Conservation (phyloP, 176 grass and related monocot genomes). For the Aechmea fasciata region DNA sequence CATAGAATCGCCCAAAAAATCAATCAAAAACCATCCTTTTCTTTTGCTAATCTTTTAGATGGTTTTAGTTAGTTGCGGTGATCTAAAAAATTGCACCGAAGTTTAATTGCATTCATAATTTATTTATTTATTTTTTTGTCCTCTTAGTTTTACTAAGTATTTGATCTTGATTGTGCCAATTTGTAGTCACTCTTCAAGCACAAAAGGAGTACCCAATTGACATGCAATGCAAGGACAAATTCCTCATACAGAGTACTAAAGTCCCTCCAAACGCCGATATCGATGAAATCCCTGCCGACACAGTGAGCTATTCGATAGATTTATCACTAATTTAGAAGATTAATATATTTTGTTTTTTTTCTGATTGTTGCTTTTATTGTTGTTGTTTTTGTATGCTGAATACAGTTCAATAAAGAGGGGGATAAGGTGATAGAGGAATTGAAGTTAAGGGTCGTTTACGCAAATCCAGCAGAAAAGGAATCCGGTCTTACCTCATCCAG, state of each 20-base stretch:
- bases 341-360: neutral
- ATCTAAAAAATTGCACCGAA: too few relatives aligned
- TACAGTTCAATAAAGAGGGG: conserved; percentile 80
- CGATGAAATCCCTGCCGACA: conserved; percentile 80
- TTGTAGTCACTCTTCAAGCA: conserved; percentile 74
- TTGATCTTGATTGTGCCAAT: conserved; percentile 10
- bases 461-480: conserved; percentile 33
- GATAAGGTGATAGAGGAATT: conserved; percentile 88
- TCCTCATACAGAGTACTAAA: conserved; percentile 93
- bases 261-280: conserved; percentile 61
- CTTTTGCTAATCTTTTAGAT: neutral
- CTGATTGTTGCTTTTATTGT: neutral
- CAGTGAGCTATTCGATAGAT: conserved; percentile 27
- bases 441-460: conserved; percentile 89
- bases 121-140: conserved; percentile 16
- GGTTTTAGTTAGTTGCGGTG: neutral
- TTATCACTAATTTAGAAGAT: neutral
- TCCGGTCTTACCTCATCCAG: conserved; percentile 53
- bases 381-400: conserved; percentile 18
- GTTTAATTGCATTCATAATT: neutral
- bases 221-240: conserved; percentile 95
- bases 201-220: conserved; percentile 77
- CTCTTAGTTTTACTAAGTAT: neutral
- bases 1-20: neutral
- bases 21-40: neutral